A percentile compares a stretch with the other conserved stretches of the same genome.
These are phyloP conservation scores for Arthrinium puccinioides DNA, from an alignment of 2,329 filamentous ascomycete species.

Conservation along the genomic window DNA sequence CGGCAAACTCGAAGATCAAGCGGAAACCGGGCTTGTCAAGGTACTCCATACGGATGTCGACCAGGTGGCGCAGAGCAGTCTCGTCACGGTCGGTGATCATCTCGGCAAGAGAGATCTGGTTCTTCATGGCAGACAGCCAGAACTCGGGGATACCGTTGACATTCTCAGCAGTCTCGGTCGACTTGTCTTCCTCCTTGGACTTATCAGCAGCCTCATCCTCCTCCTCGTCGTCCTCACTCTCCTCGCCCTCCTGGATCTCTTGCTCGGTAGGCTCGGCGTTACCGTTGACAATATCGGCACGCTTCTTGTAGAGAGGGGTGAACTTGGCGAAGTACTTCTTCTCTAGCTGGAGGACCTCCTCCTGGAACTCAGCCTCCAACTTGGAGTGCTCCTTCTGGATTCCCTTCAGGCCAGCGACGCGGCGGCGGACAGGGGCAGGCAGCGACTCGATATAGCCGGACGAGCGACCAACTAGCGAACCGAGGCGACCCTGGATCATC, in stretches of 20 bases:
- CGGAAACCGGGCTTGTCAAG: constrained; percentile 97
- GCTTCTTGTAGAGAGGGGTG: constrained; percentile 93
- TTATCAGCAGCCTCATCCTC: constrained; percentile 48
- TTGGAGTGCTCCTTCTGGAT: constrained; percentile 99
- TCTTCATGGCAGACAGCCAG: constrained; percentile 99
- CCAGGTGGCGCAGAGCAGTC: constrained; percentile 80
- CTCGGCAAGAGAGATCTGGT: constrained; percentile 92
- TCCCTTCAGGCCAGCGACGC: constrained; percentile 91
- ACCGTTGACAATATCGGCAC: constrained; percentile 88
- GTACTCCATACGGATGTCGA: constrained; percentile 98
- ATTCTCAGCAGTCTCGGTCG: constrained; percentile 40
- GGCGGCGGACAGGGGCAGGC: constrained; percentile 79
- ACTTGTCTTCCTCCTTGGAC: constrained; percentile 48
- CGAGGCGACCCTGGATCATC: constrained; percentile 97
- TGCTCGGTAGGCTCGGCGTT: constrained; percentile 75
- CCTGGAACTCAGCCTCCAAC: constrained; percentile 96
- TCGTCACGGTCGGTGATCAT: constrained; percentile 99
- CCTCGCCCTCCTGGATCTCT: constrained; percentile 81
- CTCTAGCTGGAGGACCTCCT: constrained; percentile 95
- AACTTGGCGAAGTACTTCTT: constrained; percentile 99
- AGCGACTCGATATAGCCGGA: constrained; percentile 98
- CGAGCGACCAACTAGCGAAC: constrained; percentile 84
- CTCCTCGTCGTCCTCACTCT: constrained; percentile 64
- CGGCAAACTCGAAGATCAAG: constrained; percentile 91
- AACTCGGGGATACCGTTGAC: constrained; percentile 91